Evolutionary conservation across 2,329 filamentous ascomycete genomes (phyloP).

Genomic region (Botrytis byssoidea): DNA sequence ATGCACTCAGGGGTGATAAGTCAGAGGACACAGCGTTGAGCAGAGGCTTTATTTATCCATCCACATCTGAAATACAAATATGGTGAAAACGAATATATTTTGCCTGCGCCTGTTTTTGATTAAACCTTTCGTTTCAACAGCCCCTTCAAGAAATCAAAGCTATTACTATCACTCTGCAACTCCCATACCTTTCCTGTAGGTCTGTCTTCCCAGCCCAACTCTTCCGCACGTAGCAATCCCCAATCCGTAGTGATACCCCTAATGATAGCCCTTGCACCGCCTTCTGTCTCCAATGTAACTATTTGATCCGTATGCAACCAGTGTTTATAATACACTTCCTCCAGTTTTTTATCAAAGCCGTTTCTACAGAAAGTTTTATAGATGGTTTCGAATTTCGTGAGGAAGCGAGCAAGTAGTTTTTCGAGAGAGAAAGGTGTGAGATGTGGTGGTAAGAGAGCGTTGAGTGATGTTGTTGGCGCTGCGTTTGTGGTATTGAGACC

Average conservation of each 20-base stretch:
- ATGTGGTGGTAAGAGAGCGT: slow-evolving; percentile 61
- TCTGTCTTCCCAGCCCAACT: slow-evolving; percentile 70
- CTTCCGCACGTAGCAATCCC: slow-evolving; percentile 82
- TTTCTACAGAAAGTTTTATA: slow-evolving; percentile 71
- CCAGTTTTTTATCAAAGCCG: slow-evolving; percentile 73
- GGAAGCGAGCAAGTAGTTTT: slow-evolving; percentile 75
- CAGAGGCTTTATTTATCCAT: neutral
- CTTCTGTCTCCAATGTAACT: slow-evolving; percentile 76
- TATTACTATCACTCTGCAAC: slow-evolving; percentile 94
- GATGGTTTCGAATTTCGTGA: slow-evolving; percentile 74
- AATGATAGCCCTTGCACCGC: slow-evolving; percentile 70
- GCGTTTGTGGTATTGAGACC: slow-evolving; percentile 84
- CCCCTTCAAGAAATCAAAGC: slow-evolving; percentile 95
- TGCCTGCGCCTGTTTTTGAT: neutral
- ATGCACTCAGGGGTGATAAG: too few species aligned
- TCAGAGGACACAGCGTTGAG: too few species aligned
- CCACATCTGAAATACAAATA: neutral
- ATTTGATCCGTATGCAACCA: slow-evolving; percentile 82
- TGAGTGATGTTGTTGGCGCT: slow-evolving; percentile 82
- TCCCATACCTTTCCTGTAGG: slow-evolving; percentile 76
- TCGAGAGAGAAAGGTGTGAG: slow-evolving; percentile 66
- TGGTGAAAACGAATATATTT: neutral
- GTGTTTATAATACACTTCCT: slow-evolving; percentile 72
- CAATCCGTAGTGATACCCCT: slow-evolving; percentile 89
- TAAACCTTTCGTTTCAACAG: slow-evolving; percentile 71